These are phyloP conservation scores for Globisporangium ultimum DNA, from an alignment of 352 stramenopile genomes.

Conservation along the genomic window DNA sequence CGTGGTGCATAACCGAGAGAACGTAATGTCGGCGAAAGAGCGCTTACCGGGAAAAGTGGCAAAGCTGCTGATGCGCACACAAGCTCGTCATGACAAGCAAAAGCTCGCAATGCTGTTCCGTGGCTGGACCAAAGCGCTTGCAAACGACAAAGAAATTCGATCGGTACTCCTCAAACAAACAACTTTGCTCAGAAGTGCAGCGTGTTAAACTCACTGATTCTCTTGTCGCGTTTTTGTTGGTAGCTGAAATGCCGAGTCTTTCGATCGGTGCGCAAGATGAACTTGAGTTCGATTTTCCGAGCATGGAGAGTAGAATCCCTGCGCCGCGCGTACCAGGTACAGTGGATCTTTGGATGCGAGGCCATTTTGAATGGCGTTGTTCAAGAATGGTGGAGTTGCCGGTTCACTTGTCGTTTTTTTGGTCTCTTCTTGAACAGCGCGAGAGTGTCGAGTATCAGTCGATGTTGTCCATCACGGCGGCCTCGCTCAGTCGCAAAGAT, in stretches of 20 bases:
- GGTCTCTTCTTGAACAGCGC: slow-evolving; percentile 15
- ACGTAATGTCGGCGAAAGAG: slow-evolving; percentile 30
- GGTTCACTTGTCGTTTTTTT: not conserved
- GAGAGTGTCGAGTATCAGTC: slow-evolving; percentile 77
- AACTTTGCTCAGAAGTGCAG: no score
- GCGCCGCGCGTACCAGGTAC: slow-evolving; percentile 56
- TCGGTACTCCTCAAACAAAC: slow-evolving; percentile 17
- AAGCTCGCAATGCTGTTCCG: slow-evolving; percentile 39
- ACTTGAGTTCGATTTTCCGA: slow-evolving; percentile 58
- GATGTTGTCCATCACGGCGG: slow-evolving; percentile 75
- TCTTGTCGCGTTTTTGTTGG: not conserved
- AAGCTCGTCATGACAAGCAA: slow-evolving; percentile 14
- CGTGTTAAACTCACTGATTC: not conserved
- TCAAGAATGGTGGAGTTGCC: no score
- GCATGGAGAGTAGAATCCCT: slow-evolving; percentile 73
- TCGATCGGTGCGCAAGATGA: slow-evolving; percentile 44
- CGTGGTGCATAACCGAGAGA: slow-evolving; percentile 51
- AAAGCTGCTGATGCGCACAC: slow-evolving; percentile 26
- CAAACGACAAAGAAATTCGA: slow-evolving; percentile 41
- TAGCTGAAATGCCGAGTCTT: slow-evolving; percentile 68
- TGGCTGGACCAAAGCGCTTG: slow-evolving; percentile 35
- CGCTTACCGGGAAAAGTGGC: slow-evolving; percentile 42
- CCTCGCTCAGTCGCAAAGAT: slow-evolving; percentile 75
- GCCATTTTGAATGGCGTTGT: no score
- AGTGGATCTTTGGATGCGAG: not conserved